Base-by-base conservation (phyloP, 108 stramenopile genomes). In the Cyclotella cryptica region DNA sequence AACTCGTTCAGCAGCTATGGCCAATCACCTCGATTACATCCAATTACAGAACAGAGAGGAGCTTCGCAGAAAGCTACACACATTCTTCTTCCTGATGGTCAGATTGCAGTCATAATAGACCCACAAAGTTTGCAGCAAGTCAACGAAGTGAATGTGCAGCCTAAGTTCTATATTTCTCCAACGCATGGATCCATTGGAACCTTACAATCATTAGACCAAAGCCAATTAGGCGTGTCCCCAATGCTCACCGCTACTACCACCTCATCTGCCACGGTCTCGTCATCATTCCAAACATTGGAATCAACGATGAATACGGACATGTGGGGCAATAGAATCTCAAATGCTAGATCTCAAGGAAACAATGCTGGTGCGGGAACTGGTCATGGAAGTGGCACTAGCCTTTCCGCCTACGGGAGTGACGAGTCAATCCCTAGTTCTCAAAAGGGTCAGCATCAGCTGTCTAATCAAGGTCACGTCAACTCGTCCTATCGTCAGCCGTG, bases 51-150 rank as follows among this genome's bases (percentile, higher is more conserved):
- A 75, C 80, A 53, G 60, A 75, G 59, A 35, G 66, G 24, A 15
- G 28, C 44, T 10, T 26, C 79, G 18, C 79, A 80, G 46, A 64
- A 78, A 49, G 66, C 63, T 46, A 81, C 80, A 17, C 80, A 80
- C 51, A 64, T 80, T 28, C 43, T 80, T 42, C 49, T 80, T 46
- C 80, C 80, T 18, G 72, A 74, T 64, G 80, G 80, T 58, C 80
- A 80, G 69, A 80, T 80, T 51, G 80, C 80, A 13, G 66, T 80
- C 19, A 80, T 80, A 44, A 72, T 80, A 14, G 72, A 80, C 46
- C 62, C 80, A 6, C 72, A 60, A 65, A 80, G 73, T 54, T 80
- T 80, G 29, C 80, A 80, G 57, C 57, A 80, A 52, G 73, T 80
- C 18, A 69, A 60, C 35, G 80, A 80, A 70, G 39, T 74, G 17